A percentile compares a stretch with the other conserved stretches of the same genome.
Conservation (phyloP, 2,329 filamentous ascomycete species). For the Colletotrichum chlorophyti region DNA sequence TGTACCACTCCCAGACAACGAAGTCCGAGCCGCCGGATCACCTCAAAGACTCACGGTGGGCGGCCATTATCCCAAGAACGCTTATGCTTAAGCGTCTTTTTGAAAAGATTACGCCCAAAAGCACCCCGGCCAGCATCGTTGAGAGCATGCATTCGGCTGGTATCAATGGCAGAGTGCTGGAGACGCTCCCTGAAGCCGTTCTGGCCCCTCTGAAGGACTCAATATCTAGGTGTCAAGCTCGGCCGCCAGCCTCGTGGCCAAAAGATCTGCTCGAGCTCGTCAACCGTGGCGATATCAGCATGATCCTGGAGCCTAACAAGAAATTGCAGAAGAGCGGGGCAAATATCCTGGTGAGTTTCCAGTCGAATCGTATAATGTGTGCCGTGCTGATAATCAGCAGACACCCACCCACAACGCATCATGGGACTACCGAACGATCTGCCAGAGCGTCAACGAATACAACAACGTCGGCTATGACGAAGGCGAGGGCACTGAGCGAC, state of each 20-base stretch:
- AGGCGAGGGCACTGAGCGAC: slow-evolving; percentile 82
- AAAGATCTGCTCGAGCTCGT: slow-evolving; percentile 75
- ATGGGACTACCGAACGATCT: slow-evolving; percentile 82
- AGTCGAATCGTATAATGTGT: not conserved
- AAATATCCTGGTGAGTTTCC: slow-evolving; percentile 50
- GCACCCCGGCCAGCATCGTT: slow-evolving; percentile 68
- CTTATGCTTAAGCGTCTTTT: slow-evolving; percentile 75
- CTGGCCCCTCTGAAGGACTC: slow-evolving; percentile 81
- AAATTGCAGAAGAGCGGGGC: slow-evolving; percentile 40
- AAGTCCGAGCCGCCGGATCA: slow-evolving; percentile 44
- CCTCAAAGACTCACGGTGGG: slow-evolving; percentile 48
- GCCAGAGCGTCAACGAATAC: slow-evolving; percentile 68
- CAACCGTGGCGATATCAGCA: slow-evolving; percentile 80
- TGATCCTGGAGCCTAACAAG: slow-evolving; percentile 62
- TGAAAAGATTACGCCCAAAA: slow-evolving; percentile 57
- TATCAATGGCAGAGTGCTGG: slow-evolving; percentile 71
- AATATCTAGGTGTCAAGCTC: slow-evolving; percentile 83
- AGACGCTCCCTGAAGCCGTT: slow-evolving; percentile 87
- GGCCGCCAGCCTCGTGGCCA: slow-evolving; percentile 80
- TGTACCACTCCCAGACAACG: slow-evolving; percentile 49
- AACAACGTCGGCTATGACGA: slow-evolving; percentile 72
- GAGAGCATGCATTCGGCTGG: slow-evolving; percentile 76
- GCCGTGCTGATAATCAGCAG: slow-evolving; percentile 43
- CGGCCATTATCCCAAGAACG: slow-evolving; percentile 67
- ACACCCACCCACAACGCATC: slow-evolving; percentile 69